Evolutionary conservation across 306 rosid genomes (phyloP), one percentile per base, ranked within the genome.

Genomic region (Corylus avellana): DNA sequence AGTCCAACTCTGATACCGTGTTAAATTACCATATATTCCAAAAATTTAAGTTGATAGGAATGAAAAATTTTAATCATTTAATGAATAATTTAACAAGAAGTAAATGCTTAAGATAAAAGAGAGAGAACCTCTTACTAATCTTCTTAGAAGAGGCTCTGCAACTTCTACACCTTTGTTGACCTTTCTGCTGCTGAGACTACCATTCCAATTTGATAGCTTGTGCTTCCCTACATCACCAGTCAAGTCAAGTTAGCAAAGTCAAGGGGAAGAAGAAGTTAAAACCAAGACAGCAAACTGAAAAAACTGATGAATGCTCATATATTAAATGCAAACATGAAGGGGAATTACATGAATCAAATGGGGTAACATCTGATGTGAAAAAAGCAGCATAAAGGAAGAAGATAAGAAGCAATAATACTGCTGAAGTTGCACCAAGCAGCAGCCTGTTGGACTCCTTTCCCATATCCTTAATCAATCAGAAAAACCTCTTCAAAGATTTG

Each of bases 41-140:
- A 29, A 29, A 29, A 29, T 29, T 29, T 29, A 29, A 29, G 32
- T 29, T 29, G 32, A 29, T 22, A 22, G 25, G 25, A 22, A 22
- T 22, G 25, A 22, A 22, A 22, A 22, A 0, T 22, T 22, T 22
- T 22, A 22, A 22, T 22, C 25, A 22, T 22, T 22, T 22, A 22
- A 22, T 22, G 25, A 22, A 22, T 29, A 29, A 29, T 29, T 29
- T 29, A 29, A 29, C 32, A 29, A 29, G 32, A 29, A 29, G 32
- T 29, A 29, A 29, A 29, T 17, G 10, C 47, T 50, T 10, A 37
- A 6, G 64, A 12, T 8, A 9, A 39, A 51, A 12, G 13, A 42
- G 48, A 72, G 17, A 12, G 3, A 71, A 84, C 87, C 87, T 84
- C 72, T 80, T 20, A 81, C 82, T 77, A 81, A 71, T 70, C 87